Evolutionary conservation across 257 asterid species (phyloP).

Genomic region (Nemophila menziesii): DNA sequence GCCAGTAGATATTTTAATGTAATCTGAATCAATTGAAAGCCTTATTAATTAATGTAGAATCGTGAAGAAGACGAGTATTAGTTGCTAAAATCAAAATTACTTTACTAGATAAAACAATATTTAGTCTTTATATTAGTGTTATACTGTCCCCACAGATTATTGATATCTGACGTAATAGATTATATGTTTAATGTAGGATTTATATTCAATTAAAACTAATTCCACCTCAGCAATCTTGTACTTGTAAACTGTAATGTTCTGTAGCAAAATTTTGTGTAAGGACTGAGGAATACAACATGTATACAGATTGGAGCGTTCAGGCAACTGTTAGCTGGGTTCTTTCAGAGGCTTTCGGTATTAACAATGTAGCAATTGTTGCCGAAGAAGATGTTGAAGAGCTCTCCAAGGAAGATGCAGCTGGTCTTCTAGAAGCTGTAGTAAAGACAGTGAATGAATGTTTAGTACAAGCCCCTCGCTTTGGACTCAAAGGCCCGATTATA

Average conservation of each 20-base stretch:
- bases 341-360: slow-evolving; percentile 40
- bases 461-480: slow-evolving; percentile 45
- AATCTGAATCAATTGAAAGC: neutral
- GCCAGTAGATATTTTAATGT: neutral
- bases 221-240: neutral
- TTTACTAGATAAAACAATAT: neutral
- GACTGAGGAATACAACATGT: slow-evolving; percentile 23
- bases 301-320: slow-evolving; percentile 93
- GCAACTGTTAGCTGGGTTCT: slow-evolving; percentile 74
- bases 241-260: neutral
- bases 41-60: neutral
- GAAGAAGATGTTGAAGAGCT: slow-evolving; percentile 66
- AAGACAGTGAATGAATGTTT: slow-evolving; percentile 47
- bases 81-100: neutral
- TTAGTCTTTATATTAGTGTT: neutral
- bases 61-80: neutral
- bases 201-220: too few relatives aligned
- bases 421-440: slow-evolving; percentile 36
- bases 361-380: slow-evolving; percentile 50
- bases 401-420: slow-evolving; percentile 30
- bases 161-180: neutral
- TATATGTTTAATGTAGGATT: neutral
- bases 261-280: neutral
- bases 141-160: neutral
- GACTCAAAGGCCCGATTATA: slow-evolving; percentile 30